phyloP scores from a whole-genome alignment of 2,329 filamentous ascomycete genomes.

The Alternaria sp. region DNA sequence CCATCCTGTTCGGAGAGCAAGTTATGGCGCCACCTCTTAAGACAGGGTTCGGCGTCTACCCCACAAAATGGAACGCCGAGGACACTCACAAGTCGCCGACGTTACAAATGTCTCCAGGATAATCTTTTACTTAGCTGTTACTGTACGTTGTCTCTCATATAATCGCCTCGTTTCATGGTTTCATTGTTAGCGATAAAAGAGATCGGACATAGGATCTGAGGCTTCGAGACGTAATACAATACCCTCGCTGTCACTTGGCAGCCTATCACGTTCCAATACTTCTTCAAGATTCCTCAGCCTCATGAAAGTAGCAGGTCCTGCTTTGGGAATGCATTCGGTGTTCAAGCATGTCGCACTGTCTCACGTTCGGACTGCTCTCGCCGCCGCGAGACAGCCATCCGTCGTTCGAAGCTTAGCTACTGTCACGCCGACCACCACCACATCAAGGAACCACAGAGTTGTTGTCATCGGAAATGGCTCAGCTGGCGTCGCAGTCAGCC shows the following conservation, averaged over 20 bases:
- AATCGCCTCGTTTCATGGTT: background rate
- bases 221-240: background rate
- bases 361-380: background rate
- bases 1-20: background rate
- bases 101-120: too few species aligned
- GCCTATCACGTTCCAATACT: background rate
- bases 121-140: background rate
- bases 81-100: background rate
- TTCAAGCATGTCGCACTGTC: background rate
- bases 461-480: conserved; percentile 73
- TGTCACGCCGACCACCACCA: conserved; percentile 33
- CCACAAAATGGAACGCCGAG: background rate
- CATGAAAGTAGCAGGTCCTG: background rate
- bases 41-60: background rate
- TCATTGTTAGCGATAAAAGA: background rate
- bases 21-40: background rate
- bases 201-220: background rate
- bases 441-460: conserved; percentile 65
- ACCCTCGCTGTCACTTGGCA: background rate
- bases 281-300: background rate
- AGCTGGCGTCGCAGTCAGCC: conserved; percentile 71
- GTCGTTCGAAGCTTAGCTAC: conserved; percentile 28
- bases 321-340: background rate
- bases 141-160: background rate
- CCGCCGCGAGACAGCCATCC: too few species aligned